Percentiles rank a stretch among this genome's conserved stretches.
These are phyloP conservation scores for Infundibulicybe gibba DNA, from an alignment of 768 basidiomycete species.

Conservation along the genomic window DNA sequence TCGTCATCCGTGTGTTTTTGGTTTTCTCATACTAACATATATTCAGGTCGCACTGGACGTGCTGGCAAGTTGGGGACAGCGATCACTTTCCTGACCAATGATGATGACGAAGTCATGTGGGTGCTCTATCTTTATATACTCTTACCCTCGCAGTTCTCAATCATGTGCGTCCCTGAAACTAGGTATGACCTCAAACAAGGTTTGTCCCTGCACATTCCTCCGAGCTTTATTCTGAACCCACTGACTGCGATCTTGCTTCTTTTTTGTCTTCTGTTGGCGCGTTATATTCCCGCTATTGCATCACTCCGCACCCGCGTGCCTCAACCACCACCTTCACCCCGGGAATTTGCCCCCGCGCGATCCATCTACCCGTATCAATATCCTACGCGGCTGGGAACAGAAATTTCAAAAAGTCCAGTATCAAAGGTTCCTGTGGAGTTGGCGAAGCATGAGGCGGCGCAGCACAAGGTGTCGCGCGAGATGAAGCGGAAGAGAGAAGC, in stretches of 20 bases:
- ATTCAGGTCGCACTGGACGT: constrained; percentile 88
- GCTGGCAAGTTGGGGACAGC: constrained; percentile 93
- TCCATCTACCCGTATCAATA: too few species aligned
- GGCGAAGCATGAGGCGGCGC: constrained; percentile 88
- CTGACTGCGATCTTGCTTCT: background rate
- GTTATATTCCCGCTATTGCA: too few species aligned
- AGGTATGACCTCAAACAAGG: constrained; percentile 97
- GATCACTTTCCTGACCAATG: constrained; percentile 94
- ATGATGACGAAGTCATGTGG: constrained; percentile 96
- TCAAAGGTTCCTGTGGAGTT: constrained; percentile 87
- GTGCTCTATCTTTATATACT: constrained; percentile 25
- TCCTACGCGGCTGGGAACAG: constrained; percentile 30
- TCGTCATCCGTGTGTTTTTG: constrained; percentile 5
- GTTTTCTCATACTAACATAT: constrained; percentile 4
- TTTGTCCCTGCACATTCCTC: constrained; percentile 23
- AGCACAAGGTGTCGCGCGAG: constrained; percentile 86
- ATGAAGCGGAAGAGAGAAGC: constrained; percentile 93
- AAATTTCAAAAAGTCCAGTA: constrained; percentile 92
- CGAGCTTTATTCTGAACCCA: too few species aligned
- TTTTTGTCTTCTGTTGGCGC: constrained; percentile 3
- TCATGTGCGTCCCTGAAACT: constrained; percentile 3
- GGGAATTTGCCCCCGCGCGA: too few species aligned
- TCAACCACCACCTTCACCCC: too few species aligned
- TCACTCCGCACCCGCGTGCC: too few species aligned
- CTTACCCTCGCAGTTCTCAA: too few species aligned